A percentile compares a stretch with the other conserved stretches of the same genome.
Conservation (phyloP, 495 filamentous ascomycete genomes). For the Trichoderma reesei region DNA sequence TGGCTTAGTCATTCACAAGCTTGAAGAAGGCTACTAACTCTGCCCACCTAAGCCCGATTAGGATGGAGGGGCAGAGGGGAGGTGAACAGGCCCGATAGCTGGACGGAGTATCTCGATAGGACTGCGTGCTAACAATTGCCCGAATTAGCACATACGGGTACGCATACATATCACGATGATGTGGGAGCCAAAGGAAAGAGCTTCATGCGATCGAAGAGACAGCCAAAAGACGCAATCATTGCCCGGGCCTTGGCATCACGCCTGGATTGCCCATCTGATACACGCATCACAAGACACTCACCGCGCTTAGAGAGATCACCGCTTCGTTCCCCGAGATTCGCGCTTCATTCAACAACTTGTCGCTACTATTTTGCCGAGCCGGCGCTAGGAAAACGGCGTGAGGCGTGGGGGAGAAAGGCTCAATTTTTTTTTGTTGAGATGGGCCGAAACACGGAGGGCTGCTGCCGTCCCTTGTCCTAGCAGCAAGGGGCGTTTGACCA, state of each 20-base stretch:
- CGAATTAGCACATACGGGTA: neutral
- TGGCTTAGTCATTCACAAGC: neutral
- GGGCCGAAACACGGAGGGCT: constrained; percentile 1
- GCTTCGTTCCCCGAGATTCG: neutral
- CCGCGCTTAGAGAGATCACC: neutral
- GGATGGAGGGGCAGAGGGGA: neutral
- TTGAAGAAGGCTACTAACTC: neutral
- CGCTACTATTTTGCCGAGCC: neutral
- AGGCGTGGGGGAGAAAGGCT: constrained; percentile 4
- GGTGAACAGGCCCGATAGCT: neutral
- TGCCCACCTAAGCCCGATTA: neutral
- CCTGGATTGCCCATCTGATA: neutral
- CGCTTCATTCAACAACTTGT: neutral
- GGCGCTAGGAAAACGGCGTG: neutral
- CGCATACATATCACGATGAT: neutral
- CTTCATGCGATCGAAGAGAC: neutral
- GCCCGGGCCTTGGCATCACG: neutral
- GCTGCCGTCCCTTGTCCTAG: neutral
- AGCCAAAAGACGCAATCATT: neutral
- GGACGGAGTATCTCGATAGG: neutral
- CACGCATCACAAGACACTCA: neutral
- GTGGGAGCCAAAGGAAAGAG: neutral
- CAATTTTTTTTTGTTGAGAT: constrained; percentile 4
- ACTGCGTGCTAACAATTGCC: neutral
- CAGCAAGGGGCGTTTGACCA: neutral